Evolutionary conservation across 306 rosid species (phyloP).

Genomic region (Cicer yamashitae): DNA sequence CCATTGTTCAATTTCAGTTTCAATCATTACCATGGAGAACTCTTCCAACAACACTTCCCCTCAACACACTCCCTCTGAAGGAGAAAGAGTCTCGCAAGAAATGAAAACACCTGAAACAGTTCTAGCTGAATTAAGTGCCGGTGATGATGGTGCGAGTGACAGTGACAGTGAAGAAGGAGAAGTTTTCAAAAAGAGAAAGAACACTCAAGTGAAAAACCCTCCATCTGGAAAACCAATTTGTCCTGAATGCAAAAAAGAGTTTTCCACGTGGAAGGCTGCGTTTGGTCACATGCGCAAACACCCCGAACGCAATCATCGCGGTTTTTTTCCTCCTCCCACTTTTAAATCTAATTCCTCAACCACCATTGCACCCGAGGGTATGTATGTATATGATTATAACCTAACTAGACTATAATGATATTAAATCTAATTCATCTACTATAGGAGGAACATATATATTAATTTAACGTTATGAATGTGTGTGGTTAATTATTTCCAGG

Average conservation of each 20-base stretch:
- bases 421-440: too few relatives aligned
- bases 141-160: not conserved
- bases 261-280: constrained; percentile 45
- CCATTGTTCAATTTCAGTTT: too few relatives aligned
- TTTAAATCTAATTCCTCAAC: not conserved
- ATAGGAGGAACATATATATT: too few relatives aligned
- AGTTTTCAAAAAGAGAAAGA: constrained; percentile 30
- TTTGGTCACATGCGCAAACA: constrained; percentile 56
- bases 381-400: not conserved
- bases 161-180: not conserved
- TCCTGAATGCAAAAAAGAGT: constrained; percentile 38
- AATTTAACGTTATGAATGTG: not conserved
- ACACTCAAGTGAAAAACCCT: constrained; percentile 18
- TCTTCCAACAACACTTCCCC: not conserved
- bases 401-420: not conserved
- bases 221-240: constrained; percentile 43
- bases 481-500: constrained; percentile 8
- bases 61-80: not conserved
- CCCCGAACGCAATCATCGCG: constrained; percentile 45
- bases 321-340: constrained; percentile 46
- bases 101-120: constrained; percentile 31
- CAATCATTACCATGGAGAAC: too few relatives aligned
- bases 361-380: not conserved
- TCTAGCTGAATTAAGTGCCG: not conserved
- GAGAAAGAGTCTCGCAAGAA: not conserved